These are phyloP conservation scores for Rosa hybrid DNA, from an alignment of 331 rosid species.

Conservation along the genomic window DNA sequence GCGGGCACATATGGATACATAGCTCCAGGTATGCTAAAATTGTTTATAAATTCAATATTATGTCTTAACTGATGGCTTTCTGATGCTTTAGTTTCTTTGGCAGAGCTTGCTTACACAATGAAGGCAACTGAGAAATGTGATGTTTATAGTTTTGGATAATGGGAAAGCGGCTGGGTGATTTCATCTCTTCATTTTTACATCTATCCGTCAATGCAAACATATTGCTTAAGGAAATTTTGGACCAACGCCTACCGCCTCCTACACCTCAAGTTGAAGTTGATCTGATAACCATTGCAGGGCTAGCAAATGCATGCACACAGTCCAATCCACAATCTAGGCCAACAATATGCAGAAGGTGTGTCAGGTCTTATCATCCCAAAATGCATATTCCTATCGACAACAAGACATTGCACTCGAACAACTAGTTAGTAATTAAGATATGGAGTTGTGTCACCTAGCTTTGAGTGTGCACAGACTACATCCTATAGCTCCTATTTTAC, in stretches of 20 bases:
- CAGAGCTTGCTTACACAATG: background rate
- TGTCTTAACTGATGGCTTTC: background rate
- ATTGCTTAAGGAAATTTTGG: background rate
- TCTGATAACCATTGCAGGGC: background rate
- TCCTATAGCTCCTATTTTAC: no score
- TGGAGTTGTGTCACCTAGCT: background rate
- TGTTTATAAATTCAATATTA: background rate
- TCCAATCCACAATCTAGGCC: background rate
- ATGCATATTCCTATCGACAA: background rate
- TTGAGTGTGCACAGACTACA: background rate
- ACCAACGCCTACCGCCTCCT: constrained; percentile 20
- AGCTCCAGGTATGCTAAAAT: background rate
- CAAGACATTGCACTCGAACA: background rate
- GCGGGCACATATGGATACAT: constrained; percentile 36
- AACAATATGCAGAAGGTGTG: constrained; percentile 9
- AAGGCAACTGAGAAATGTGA: background rate
- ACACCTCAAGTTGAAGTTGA: background rate
- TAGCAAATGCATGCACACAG: background rate
- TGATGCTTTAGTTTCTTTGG: background rate
- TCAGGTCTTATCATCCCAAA: constrained; percentile 7
- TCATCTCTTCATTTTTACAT: background rate
- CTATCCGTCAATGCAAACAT: background rate
- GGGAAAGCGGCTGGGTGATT: background rate
- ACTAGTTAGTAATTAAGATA: background rate
- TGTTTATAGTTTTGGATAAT: background rate